These are phyloP conservation scores for Acaromyces ingoldii DNA, from an alignment of 1,284 basidiomycete genomes.

Conservation along the genomic window DNA sequence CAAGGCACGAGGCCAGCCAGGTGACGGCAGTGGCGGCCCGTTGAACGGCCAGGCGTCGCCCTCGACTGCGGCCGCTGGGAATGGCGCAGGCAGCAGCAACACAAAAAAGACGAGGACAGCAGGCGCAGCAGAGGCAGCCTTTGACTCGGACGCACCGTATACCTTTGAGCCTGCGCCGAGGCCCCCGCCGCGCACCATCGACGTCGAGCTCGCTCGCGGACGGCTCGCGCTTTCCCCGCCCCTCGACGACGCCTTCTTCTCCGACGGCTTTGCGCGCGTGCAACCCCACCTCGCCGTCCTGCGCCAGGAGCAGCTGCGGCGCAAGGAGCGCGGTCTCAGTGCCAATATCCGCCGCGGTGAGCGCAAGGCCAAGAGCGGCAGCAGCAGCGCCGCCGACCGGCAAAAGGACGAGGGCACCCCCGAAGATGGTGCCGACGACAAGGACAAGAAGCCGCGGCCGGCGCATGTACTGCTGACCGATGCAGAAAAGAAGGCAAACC, in stretches of 20 bases:
- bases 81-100: slow-evolving; percentile 5
- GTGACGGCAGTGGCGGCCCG: too few species aligned
- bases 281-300: slow-evolving; percentile 20
- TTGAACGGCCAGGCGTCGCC: too few species aligned
- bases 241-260: not conserved
- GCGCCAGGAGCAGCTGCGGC: slow-evolving; percentile 15
- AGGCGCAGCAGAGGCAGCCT: not conserved
- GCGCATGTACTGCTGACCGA: slow-evolving; percentile 63
- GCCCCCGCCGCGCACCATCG: not conserved
- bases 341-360: slow-evolving; percentile 15
- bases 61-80: slow-evolving; percentile 6
- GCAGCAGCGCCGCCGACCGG: too few species aligned
- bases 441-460: slow-evolving; percentile 36
- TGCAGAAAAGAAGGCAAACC: slow-evolving; percentile 84
- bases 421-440: slow-evolving; percentile 11
- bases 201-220: not conserved
- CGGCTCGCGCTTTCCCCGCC: not conserved
- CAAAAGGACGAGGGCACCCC: slow-evolving; percentile 7
- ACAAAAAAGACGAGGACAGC: not conserved
- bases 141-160: slow-evolving; percentile 1
- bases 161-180: not conserved
- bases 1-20: not conserved
- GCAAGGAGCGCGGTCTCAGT: slow-evolving; percentile 15
- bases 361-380: slow-evolving; percentile 18
- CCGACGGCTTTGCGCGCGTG: not conserved